Evolutionary conservation across 2,329 filamentous ascomycete species (phyloP), one percentile per base, ranked within the genome.

Genomic region (Pseudocercospora fijiensis): DNA sequence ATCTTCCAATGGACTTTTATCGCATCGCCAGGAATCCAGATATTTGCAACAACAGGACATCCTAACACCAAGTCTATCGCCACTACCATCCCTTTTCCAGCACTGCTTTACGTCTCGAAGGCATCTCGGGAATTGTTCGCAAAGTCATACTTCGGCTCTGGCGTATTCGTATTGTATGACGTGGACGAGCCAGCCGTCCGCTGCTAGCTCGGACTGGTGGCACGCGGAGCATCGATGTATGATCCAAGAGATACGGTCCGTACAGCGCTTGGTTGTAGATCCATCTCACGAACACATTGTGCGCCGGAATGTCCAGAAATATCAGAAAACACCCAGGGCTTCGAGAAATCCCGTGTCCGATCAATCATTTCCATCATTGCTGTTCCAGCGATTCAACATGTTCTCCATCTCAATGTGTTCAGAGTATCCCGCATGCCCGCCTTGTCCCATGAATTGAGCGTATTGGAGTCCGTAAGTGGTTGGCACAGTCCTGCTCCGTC

Each of bases 351-450:
- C 4, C 18, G 8, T 8, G 20, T 3, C 10, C n/a, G 8, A 26
- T 64, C 62, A 58, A 57, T 64, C 55, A 7, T 65, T 47, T 7
- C 58, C 49, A 22, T 58, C 37, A 2, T 41, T 33, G 1, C 51
- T 26, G 28, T 57, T 57, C 47, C 65, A 67, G 53, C 72, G 57
- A 58, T 79, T 78, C 60, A 86, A 76, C 82, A 87, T 85, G 62
- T 85, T 82, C 65, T 87, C 83, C 81, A 87, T 80, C 74, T 88
- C 85, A 64, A 88, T 86, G 66, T 86, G 84, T 71, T 87, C 85
- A 72, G 84, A 87, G 64, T 84, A 82, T 8, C 80, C 81, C 33
- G 80, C 78, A 6, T 81, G 82, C 7, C 81, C 80, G 45, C 81
- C 82, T n/a, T 82, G 78, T 1, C 77, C 81, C 75, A 87, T 82